Evolutionary conservation across 441 rosid species (phyloP).

Genomic region (Daphne laureola): DNA sequence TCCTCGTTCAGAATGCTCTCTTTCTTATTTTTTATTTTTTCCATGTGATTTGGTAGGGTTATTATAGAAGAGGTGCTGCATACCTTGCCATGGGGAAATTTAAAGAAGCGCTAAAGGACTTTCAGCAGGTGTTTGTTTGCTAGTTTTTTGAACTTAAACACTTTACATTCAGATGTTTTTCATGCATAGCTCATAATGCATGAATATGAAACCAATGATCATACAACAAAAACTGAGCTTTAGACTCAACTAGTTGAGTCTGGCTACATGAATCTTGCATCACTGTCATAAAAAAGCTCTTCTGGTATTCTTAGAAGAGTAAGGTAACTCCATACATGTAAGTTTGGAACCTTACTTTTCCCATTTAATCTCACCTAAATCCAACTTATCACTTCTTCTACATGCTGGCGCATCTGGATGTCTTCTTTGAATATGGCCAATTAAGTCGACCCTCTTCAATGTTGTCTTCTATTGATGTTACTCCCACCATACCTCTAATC

Average conservation of each 20-base stretch:
- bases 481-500: too few relatives aligned
- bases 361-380: background rate
- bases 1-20: slow-evolving; percentile 1
- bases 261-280: too few relatives aligned
- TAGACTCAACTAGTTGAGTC: background rate
- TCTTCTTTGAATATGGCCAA: too few relatives aligned
- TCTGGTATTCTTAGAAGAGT: too few relatives aligned
- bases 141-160: background rate
- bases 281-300: too few relatives aligned
- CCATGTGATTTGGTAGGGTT: slow-evolving; percentile 50
- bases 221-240: background rate
- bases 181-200: background rate
- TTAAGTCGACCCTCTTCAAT: too few relatives aligned
- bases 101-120: slow-evolving; percentile 96
- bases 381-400: background rate
- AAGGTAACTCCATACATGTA: background rate
- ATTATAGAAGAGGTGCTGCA: slow-evolving; percentile 95
- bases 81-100: slow-evolving; percentile 95
- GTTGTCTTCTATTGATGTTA: too few relatives aligned
- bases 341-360: background rate
- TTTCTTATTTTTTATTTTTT: slow-evolving; percentile 12
- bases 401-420: too few relatives aligned
- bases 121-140: slow-evolving; percentile 63
- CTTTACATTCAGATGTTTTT: background rate
- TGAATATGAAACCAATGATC: too few relatives aligned